Conservation (phyloP, 192 early-diverging fungal genomes). For the Coemansia sp. region DNA sequence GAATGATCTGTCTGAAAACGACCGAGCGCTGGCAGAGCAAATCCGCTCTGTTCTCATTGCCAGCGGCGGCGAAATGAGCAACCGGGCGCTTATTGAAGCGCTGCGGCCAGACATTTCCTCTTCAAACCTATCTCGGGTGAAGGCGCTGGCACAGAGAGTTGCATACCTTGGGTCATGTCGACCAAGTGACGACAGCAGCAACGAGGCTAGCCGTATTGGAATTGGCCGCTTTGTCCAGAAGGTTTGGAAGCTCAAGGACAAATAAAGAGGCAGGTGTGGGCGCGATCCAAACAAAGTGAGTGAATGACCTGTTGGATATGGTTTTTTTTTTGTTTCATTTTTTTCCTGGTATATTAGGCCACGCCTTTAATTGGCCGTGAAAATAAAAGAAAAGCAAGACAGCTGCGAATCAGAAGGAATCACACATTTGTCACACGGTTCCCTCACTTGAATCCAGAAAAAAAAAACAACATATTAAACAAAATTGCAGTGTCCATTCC, state of each 20-base stretch:
- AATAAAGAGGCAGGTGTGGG: background rate
- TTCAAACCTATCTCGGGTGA: constrained; percentile 23
- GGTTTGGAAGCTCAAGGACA: constrained; percentile 32
- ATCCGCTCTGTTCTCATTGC: constrained; percentile 19
- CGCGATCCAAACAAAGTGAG: background rate
- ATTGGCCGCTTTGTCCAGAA: constrained; percentile 48
- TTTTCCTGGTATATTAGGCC: too few species aligned
- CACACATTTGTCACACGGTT: constrained; percentile 1
- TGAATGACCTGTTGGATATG: background rate
- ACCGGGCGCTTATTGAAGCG: constrained; percentile 18
- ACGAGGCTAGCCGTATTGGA: constrained; percentile 18
- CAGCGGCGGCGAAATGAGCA: constrained; percentile 34
- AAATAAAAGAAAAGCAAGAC: background rate
- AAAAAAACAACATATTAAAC: too few species aligned
- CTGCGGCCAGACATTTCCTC: constrained; percentile 18
- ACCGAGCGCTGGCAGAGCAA: constrained; percentile 11
- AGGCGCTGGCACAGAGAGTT: constrained; percentile 20
- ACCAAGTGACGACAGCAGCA: constrained; percentile 1
- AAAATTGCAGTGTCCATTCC: too few species aligned
- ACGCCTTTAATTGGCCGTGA: constrained; percentile 8
- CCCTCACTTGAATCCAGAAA: background rate
- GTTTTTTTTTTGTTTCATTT: background rate
- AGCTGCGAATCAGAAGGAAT: background rate
- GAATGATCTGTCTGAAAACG: constrained; percentile 4
- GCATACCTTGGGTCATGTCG: constrained; percentile 29